Evolutionary conservation across 176 grass and related monocot species (phyloP).

Genomic region (Aegilops longissima): DNA sequence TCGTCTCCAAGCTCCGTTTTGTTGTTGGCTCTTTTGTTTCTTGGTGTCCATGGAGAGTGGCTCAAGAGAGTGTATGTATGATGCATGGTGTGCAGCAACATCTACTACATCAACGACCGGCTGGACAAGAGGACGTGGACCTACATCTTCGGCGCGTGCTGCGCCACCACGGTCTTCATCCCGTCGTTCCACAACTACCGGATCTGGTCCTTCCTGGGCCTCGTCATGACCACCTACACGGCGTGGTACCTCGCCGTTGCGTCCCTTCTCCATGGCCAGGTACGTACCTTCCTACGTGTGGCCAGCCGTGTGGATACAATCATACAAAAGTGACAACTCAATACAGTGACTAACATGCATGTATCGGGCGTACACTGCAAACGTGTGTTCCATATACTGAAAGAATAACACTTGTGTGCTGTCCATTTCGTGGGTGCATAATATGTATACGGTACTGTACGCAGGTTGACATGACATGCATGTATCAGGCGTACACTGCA

Average conservation of each 20-base stretch:
- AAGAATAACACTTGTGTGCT: not conserved
- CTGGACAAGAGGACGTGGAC: slow-evolving; percentile 99
- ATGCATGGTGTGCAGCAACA: slow-evolving; percentile 56
- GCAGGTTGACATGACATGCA: slow-evolving; percentile 52
- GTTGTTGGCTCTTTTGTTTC: not conserved
- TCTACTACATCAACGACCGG: slow-evolving; percentile 99
- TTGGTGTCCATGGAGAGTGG: not conserved
- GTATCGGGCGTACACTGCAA: too few species aligned
- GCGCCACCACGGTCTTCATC: slow-evolving; percentile 99
- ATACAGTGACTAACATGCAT: too few species aligned
- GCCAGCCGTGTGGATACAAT: too few species aligned
- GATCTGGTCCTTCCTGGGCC: slow-evolving; percentile 97
- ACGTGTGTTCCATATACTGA: too few species aligned
- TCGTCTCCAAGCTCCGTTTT: not conserved
- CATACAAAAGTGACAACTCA: too few species aligned
- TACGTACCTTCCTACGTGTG: not conserved
- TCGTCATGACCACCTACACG: slow-evolving; percentile 98
- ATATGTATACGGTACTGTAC: not conserved
- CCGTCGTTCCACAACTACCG: slow-evolving; percentile 99
- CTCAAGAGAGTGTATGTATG: not conserved
- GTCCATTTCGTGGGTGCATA: not conserved
- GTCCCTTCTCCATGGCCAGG: slow-evolving; percentile 89
- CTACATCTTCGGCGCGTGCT: slow-evolving; percentile 98
- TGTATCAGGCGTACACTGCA: too few species aligned
- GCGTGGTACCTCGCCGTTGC: slow-evolving; percentile 97